Evolutionary conservation across 2,329 filamentous ascomycete species (phyloP), one percentile per base, ranked within the genome.

Genomic region (Thyridium curvatum): DNA sequence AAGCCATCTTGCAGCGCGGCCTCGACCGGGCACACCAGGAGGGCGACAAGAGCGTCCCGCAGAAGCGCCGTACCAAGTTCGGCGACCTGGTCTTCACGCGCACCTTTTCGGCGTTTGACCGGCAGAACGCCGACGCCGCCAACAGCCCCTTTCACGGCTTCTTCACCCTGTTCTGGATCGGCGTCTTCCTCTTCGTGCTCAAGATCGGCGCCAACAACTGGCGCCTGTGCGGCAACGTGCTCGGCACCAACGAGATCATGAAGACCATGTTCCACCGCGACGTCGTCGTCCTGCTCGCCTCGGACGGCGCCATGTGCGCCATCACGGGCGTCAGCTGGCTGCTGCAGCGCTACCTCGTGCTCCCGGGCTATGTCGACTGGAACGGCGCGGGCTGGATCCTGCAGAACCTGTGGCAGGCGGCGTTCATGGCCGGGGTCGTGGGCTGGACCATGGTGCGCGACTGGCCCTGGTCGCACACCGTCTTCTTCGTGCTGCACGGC

Each of bases 381-480:
- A 73, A 82, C 43, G 62, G 70, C 13, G 60, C 68, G 8, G 86
- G 84, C 2, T 89, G 84, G 84, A 71, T 88, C 17, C 61, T 88
- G 18, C 85, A 90, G 53, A 83, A 84, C 52, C 62, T 79, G 49
- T 90, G 84, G 84, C 82, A 91, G 61, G 65, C 69, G 0, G 45
- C 68, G 12, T 89, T 82, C 49, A 71, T 88, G 10, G 69, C 64
- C 4, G 67, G 67, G 8, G 72, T 83, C 4, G 64, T 89, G 5
- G 74, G 72, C 37, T 77, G 84, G 64, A 82, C 84, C 0, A 71
- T 84, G 36, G 72, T 79, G 52, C 72, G 84, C 4, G 77, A 87
- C 37, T 91, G 85, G 86, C 82, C 84, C 2, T 90, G 86, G 86
- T 86, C 85, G 12, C 85, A 88, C 52, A 86, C 83, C 2, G 81